Evolutionary conservation across 148 eudicot genomes (phyloP).

Genomic region (Rhododendron kiyosumense): DNA sequence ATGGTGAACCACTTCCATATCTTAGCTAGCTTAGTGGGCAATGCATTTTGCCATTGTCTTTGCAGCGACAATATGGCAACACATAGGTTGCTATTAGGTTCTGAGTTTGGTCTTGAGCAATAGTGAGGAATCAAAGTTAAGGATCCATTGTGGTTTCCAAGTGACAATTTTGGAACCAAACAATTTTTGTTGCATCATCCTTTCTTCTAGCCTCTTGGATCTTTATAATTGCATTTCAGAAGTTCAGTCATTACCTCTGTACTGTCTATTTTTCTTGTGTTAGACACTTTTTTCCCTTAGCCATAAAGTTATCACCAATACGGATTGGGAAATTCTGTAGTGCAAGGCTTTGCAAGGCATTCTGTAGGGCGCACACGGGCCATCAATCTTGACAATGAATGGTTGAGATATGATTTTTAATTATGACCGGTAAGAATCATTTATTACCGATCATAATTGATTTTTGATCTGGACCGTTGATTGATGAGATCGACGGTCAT

Average conservation of each 20-base stretch:
- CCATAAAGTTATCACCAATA: too few species aligned
- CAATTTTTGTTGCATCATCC: background rate
- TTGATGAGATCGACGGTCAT: too few species aligned
- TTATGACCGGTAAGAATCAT: too few species aligned
- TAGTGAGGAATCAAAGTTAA: background rate
- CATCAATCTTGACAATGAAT: too few species aligned
- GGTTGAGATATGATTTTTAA: too few species aligned
- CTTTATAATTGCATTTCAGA: background rate
- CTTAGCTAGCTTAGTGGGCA: background rate
- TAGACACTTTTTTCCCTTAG: too few species aligned
- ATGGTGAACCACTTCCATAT: constrained; percentile 1
- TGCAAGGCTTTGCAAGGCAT: too few species aligned
- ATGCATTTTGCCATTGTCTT: background rate
- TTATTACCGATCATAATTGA: too few species aligned
- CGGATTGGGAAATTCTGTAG: too few species aligned
- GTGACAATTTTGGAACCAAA: constrained; percentile 4
- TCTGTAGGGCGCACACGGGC: too few species aligned
- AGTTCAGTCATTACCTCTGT: background rate
- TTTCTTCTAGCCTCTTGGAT: background rate
- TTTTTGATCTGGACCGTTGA: too few species aligned
- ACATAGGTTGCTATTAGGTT: background rate
- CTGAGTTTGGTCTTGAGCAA: background rate
- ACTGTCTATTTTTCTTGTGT: background rate
- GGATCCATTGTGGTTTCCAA: background rate
- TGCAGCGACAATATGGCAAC: background rate